These are phyloP conservation scores for Podospora tetraspora DNA, from an alignment of 495 filamentous ascomycete species.

Conservation along the genomic window DNA sequence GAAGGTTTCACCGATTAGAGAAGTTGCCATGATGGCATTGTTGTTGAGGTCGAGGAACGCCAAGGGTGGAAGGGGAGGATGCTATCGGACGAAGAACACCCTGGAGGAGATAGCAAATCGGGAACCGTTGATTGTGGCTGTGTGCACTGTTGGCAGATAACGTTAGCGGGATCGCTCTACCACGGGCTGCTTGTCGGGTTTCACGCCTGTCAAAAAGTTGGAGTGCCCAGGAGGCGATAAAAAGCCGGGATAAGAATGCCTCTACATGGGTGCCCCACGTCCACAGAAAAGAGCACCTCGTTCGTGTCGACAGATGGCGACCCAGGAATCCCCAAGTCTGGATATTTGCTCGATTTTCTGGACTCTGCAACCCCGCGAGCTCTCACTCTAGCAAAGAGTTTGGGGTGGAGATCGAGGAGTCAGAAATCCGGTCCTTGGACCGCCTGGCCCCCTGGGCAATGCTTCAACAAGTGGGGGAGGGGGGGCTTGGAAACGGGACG, in stretches of 20 bases:
- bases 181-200: not conserved
- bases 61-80: constrained; percentile 11
- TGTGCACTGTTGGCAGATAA: not conserved
- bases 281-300: not conserved
- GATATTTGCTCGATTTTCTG: not conserved
- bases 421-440: not conserved
- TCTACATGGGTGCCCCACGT: not conserved
- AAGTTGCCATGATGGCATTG: constrained; percentile 42
- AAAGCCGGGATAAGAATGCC: constrained; percentile 22
- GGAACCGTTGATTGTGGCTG: not conserved
- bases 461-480: not conserved
- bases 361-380: not conserved
- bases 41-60: constrained; percentile 7
- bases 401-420: not conserved
- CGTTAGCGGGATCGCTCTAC: not conserved
- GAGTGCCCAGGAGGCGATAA: constrained; percentile 25
- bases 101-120: constrained; percentile 22
- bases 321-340: not conserved
- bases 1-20: constrained; percentile 43
- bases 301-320: not conserved
- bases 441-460: not conserved
- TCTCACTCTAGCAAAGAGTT: not conserved
- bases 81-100: constrained; percentile 18
- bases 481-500: constrained; percentile 13
- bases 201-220: constrained; percentile 16